Percentiles rank a stretch among this genome's conserved stretches.
phyloP scores from a whole-genome alignment of 1,284 basidiomycete species.

The Singerocomus rubriflavus region DNA sequence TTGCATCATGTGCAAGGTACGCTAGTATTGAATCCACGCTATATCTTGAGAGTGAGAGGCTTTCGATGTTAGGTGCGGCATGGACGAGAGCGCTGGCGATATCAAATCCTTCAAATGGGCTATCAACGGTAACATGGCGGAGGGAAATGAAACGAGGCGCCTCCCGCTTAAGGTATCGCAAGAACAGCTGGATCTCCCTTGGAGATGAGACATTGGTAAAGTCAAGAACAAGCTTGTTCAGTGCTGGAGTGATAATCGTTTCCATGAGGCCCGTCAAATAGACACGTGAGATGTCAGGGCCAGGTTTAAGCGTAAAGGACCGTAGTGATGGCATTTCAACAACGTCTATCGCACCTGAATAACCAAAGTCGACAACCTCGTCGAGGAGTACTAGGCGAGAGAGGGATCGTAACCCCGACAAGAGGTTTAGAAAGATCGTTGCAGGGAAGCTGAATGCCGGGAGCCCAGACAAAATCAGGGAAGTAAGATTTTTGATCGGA shows the following conservation, averaged over 20 bases:
- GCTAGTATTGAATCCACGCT: conserved; percentile 23
- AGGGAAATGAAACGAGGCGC: conserved; percentile 26
- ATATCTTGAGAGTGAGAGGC: conserved; percentile 29
- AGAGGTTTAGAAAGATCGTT: conserved; percentile 18
- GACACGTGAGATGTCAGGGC: conserved; percentile 29
- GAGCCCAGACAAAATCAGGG: conserved; percentile 24
- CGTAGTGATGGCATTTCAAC: conserved; percentile 24
- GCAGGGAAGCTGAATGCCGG: conserved; percentile 25
- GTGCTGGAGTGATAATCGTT: conserved; percentile 21
- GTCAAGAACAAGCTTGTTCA: conserved; percentile 26
- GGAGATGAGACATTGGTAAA: conserved; percentile 26
- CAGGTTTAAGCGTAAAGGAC: conserved; percentile 24
- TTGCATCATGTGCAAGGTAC: conserved; percentile 31
- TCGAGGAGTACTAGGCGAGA: conserved; percentile 26
- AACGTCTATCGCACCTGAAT: background rate
- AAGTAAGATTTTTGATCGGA: conserved; percentile 20
- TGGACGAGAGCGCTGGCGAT: conserved; percentile 24
- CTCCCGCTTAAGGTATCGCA: conserved; percentile 30
- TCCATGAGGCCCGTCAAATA: conserved; percentile 28
- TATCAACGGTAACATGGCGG: conserved; percentile 16
- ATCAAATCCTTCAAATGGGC: conserved; percentile 29
- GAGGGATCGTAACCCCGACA: conserved; percentile 25
- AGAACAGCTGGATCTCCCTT: conserved; percentile 29
- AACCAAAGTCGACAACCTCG: conserved; percentile 31
- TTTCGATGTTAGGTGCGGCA: conserved; percentile 26